phyloP scores from a whole-genome alignment of 345 rosid species.

The Combretum micranthum region DNA sequence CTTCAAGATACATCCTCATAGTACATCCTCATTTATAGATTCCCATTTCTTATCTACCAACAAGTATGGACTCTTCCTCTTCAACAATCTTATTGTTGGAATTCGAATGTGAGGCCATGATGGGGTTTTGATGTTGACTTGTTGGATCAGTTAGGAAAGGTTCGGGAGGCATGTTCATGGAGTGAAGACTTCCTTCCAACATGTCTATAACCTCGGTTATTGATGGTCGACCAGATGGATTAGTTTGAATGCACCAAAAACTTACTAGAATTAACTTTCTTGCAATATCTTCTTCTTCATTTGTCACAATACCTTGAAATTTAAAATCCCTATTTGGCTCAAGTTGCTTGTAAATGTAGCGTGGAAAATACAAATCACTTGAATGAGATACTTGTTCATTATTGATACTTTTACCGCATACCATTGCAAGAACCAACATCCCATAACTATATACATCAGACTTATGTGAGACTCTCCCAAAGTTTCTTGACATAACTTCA shows the following conservation, averaged over 20 bases:
- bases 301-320: not conserved
- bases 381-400: not conserved
- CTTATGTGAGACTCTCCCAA: constrained; percentile 18
- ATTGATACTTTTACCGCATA: constrained; percentile 7
- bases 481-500: constrained; percentile 12
- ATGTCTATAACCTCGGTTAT: constrained; percentile 10
- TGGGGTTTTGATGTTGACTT: not conserved
- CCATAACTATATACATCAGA: constrained; percentile 34
- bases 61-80: not conserved
- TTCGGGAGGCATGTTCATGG: constrained; percentile 3
- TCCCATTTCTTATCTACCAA: too few species aligned
- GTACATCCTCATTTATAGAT: too few species aligned
- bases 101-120: constrained; percentile 2
- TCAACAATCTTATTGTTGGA: not conserved
- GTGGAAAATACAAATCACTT: constrained; percentile 17
- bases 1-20: too few species aligned
- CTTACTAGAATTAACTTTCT: constrained; percentile 6
- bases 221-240: constrained; percentile 11
- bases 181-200: constrained; percentile 8
- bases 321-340: not conserved
- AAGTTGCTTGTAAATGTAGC: constrained; percentile 10
- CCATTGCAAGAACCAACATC: constrained; percentile 26
- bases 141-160: not conserved
- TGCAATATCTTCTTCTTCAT: constrained; percentile 8
- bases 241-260: constrained; percentile 23